These are phyloP conservation scores for Pouteria glomerata DNA, from an alignment of 148 eudicot genomes.

Conservation along the genomic window DNA sequence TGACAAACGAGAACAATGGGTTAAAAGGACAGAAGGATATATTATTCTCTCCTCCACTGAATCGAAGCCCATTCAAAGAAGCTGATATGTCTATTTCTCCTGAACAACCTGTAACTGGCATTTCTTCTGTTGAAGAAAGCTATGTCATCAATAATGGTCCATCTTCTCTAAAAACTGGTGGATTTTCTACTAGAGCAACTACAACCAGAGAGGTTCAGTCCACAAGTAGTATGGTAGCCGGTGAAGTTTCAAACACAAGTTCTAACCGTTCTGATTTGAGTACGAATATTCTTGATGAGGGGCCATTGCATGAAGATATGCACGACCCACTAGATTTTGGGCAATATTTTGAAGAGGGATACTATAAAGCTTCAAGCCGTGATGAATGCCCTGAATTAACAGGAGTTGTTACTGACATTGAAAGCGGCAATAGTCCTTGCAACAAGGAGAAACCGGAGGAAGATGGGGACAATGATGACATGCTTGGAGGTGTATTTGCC, in stretches of 20 bases:
- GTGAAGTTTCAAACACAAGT: slow-evolving; percentile 63
- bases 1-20: slow-evolving; percentile 27
- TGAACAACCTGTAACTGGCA: slow-evolving; percentile 30
- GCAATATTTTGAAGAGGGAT: slow-evolving; percentile 72
- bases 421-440: slow-evolving; percentile 50
- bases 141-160: slow-evolving; percentile 55
- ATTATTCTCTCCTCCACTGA: slow-evolving; percentile 31
- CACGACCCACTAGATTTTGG: slow-evolving; percentile 64
- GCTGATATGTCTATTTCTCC: slow-evolving; percentile 13
- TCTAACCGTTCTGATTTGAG: slow-evolving; percentile 74
- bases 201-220: slow-evolving; percentile 42
- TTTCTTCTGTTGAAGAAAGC: slow-evolving; percentile 44
- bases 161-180: slow-evolving; percentile 29
- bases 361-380: slow-evolving; percentile 61
- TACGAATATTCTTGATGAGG: slow-evolving; percentile 70
- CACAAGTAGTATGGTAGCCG: slow-evolving; percentile 52
- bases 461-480: slow-evolving; percentile 73
- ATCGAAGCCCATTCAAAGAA: slow-evolving; percentile 29
- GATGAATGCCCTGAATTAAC: slow-evolving; percentile 46
- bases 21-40: slow-evolving; percentile 22
- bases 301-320: slow-evolving; percentile 41
- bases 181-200: slow-evolving; percentile 30
- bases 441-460: slow-evolving; percentile 63
- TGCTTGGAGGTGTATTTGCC: slow-evolving; percentile 86
- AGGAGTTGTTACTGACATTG: slow-evolving; percentile 60